Conservation (phyloP, 164 flowering plant species). For the Vitis rotundifolia region DNA sequence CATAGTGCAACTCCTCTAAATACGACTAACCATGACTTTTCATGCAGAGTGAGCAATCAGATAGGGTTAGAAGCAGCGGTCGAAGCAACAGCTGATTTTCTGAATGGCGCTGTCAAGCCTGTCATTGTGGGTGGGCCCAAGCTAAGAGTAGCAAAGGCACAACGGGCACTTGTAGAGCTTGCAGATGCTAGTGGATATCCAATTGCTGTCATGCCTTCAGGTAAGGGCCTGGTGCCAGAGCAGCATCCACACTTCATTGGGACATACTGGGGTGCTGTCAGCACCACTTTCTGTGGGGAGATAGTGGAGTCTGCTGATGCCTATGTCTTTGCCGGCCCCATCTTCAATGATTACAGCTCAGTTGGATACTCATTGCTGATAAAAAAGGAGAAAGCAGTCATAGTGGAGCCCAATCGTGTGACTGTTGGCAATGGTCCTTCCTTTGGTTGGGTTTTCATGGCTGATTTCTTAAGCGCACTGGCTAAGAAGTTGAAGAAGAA, state of each 20-base stretch:
- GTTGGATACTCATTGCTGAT: constrained; percentile 72
- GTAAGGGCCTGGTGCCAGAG: constrained; percentile 74
- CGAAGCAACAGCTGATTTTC: constrained; percentile 58
- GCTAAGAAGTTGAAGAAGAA: constrained; percentile 60
- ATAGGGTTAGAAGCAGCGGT: constrained; percentile 71
- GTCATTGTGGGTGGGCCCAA: constrained; percentile 71
- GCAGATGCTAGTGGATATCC: constrained; percentile 72
- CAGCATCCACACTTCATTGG: constrained; percentile 68
- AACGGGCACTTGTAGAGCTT: constrained; percentile 52
- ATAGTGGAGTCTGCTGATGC: constrained; percentile 87
- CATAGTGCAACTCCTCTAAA: neutral
- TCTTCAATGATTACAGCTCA: constrained; percentile 76
- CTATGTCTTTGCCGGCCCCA: constrained; percentile 68
- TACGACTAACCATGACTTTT: constrained; percentile 6
- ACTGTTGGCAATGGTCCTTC: constrained; percentile 67
- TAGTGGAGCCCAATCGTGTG: constrained; percentile 72
- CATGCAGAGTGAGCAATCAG: constrained; percentile 63
- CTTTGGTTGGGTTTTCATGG: constrained; percentile 73
- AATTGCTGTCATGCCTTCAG: constrained; percentile 71
- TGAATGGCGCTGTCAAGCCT: constrained; percentile 72
- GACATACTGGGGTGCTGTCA: constrained; percentile 84
- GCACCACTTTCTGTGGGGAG: constrained; percentile 63
- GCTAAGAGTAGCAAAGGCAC: constrained; percentile 58
- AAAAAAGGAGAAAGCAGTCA: constrained; percentile 62
- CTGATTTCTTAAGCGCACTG: constrained; percentile 57